These are phyloP conservation scores for Yamadazyma phyllophila DNA, from an alignment of 805 yeast species.

Conservation along the genomic window DNA sequence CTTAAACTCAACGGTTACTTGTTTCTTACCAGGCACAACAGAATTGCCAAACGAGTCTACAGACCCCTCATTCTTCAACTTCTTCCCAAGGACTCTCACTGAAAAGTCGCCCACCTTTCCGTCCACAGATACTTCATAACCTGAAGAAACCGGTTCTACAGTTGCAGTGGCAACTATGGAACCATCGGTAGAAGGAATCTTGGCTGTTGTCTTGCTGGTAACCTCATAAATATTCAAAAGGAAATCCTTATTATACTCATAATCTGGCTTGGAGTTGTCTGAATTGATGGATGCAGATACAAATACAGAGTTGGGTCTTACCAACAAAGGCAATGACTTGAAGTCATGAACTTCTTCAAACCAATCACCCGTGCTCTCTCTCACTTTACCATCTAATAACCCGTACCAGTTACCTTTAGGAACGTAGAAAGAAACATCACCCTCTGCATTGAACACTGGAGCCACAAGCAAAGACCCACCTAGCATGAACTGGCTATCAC, in stretches of 20 bases:
- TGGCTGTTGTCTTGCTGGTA: slow-evolving; percentile 11
- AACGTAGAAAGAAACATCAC: slow-evolving; percentile 28
- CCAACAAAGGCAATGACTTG: slow-evolving; percentile 29
- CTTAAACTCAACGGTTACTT: not conserved
- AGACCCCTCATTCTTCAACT: slow-evolving; percentile 13
- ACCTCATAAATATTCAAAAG: slow-evolving; percentile 21
- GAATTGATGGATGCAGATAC: slow-evolving; percentile 21
- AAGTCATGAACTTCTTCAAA: slow-evolving; percentile 27
- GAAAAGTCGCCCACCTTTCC: slow-evolving; percentile 15
- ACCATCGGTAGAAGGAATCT: not conserved
- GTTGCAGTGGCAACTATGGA: not conserved
- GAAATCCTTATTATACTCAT: slow-evolving; percentile 26
- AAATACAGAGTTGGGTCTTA: slow-evolving; percentile 24
- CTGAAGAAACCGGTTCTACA: not conserved
- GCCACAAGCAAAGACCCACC: slow-evolving; percentile 34
- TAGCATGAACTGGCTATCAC: slow-evolving; percentile 33
- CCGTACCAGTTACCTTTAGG: slow-evolving; percentile 38
- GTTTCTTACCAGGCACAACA: slow-evolving; percentile 8
- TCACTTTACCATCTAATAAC: slow-evolving; percentile 28
- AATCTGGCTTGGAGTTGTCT: slow-evolving; percentile 20
- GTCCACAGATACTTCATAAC: slow-evolving; percentile 17
- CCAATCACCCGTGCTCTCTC: slow-evolving; percentile 22
- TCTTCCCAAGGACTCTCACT: slow-evolving; percentile 17
- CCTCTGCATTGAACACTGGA: slow-evolving; percentile 30
- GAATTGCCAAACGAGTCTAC: slow-evolving; percentile 18